These are phyloP conservation scores for Fusarium guadeloupense DNA, from an alignment of 2,329 filamentous ascomycete species.

Conservation along the genomic window DNA sequence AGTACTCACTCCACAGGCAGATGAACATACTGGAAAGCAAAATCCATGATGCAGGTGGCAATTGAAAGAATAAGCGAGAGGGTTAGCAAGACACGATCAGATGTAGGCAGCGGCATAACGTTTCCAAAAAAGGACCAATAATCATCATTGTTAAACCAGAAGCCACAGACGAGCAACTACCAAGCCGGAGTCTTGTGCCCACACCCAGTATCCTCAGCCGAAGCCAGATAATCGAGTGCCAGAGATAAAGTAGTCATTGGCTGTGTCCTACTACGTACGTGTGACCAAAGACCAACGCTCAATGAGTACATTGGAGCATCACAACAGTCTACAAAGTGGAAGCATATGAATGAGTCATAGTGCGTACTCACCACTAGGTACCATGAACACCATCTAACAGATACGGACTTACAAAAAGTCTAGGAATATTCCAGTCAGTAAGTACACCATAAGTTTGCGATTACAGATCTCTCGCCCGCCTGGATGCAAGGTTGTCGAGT, in stretches of 20 bases:
- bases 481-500: not conserved
- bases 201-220: not conserved
- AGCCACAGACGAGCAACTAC: not conserved
- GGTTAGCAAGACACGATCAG: no score
- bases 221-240: no score
- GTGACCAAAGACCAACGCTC: not conserved
- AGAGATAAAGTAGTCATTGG: not conserved
- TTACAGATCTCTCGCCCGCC: not conserved
- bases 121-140: not conserved
- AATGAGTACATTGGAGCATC: not conserved
- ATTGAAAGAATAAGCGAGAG: no score
- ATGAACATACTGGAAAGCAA: no score
- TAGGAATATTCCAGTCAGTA: not conserved
- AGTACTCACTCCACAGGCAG: no score
- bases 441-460: not conserved
- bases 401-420: not conserved
- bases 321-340: not conserved
- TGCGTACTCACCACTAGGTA: not conserved
- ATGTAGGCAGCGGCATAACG: no score
- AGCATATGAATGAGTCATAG: not conserved
- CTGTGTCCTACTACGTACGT: no score
- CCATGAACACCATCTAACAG: not conserved
- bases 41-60: no score
- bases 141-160: not conserved
- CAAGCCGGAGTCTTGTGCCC: not conserved